Percentiles rank a stretch among this genome's conserved stretches.
Conservation (phyloP, 2,329 filamentous ascomycete species). For the Aspergillus sp. region DNA sequence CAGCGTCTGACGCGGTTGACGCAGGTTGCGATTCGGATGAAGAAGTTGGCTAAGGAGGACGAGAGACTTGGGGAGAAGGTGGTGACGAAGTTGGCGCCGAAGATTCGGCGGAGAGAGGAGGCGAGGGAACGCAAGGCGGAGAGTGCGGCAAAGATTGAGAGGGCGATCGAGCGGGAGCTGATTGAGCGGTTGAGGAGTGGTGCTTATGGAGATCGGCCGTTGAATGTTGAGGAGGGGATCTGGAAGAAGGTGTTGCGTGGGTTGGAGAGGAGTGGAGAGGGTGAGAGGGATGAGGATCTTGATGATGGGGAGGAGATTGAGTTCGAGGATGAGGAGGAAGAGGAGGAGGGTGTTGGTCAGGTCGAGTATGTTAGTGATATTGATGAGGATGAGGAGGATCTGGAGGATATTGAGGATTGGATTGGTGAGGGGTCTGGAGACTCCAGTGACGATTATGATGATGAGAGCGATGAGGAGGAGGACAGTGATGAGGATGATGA, state of each 20-base stretch:
- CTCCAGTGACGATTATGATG: conserved; percentile 53
- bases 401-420: conserved; percentile 98
- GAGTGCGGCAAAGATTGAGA: conserved; percentile 87
- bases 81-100: conserved; percentile 87
- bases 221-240: conserved; percentile 92
- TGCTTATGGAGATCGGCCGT: conserved; percentile 88
- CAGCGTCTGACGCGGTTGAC: conserved; percentile 89
- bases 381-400: conserved; percentile 73
- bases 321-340: conserved; percentile 69
- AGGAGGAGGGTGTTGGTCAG: conserved; percentile 70
- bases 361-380: conserved; percentile 94
- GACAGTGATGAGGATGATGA: conserved; percentile 56
- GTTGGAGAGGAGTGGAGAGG: conserved; percentile 84
- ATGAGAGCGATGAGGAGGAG: conserved; percentile 56
- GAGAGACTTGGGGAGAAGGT: conserved; percentile 84
- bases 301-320: conserved; percentile 84
- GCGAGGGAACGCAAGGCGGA: conserved; percentile 76
- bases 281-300: conserved; percentile 78
- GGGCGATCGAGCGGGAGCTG: conserved; percentile 91
- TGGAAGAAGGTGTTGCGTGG: conserved; percentile 97
- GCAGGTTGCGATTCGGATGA: conserved; percentile 79
- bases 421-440: conserved; percentile 69
- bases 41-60: conserved; percentile 82
- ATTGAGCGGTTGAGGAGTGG: conserved; percentile 88
- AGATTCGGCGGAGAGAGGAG: conserved; percentile 75